phyloP scores from a whole-genome alignment of 768 basidiomycete genomes.

The Xerocomus spinulosus region DNA sequence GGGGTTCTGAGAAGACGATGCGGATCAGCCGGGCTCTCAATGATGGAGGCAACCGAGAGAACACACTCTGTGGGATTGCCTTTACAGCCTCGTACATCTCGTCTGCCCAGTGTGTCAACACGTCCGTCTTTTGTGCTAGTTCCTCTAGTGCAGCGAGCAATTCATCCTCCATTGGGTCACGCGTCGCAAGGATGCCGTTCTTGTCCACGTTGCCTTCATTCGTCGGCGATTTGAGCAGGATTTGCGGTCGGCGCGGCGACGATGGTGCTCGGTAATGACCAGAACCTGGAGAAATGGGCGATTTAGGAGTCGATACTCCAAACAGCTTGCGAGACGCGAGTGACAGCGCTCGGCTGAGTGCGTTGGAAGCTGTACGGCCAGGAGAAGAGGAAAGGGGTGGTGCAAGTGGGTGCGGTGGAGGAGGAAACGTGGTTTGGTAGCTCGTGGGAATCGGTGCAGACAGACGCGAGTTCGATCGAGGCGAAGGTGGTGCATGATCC shows the following conservation, averaged over 20 bases:
- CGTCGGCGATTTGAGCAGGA: slow-evolving; percentile 38
- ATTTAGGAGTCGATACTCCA: slow-evolving; percentile 44
- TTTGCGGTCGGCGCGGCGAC: slow-evolving; percentile 54
- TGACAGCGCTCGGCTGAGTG: slow-evolving; percentile 73
- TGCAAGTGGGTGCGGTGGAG: slow-evolving; percentile 46
- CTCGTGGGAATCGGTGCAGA: slow-evolving; percentile 19
- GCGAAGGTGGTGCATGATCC: slow-evolving; percentile 32
- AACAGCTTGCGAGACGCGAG: slow-evolving; percentile 81
- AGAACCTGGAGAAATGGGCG: slow-evolving; percentile 34
- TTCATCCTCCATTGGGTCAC: slow-evolving; percentile 76
- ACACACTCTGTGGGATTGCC: slow-evolving; percentile 76
- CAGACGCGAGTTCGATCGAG: slow-evolving; percentile 22
- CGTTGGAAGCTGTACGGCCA: slow-evolving; percentile 64
- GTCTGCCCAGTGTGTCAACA: slow-evolving; percentile 90
- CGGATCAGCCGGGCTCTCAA: slow-evolving; percentile 1
- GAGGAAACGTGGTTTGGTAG: slow-evolving; percentile 60
- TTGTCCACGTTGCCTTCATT: slow-evolving; percentile 36
- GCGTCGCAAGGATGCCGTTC: slow-evolving; percentile 23
- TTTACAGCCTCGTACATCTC: slow-evolving; percentile 90
- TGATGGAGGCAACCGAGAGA: background rate
- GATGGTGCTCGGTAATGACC: slow-evolving; percentile 42
- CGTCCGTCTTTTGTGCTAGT: slow-evolving; percentile 93
- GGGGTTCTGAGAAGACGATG: slow-evolving; percentile 50
- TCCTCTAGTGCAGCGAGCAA: slow-evolving; percentile 81
- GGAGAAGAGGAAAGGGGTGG: slow-evolving; percentile 66